phyloP scores from a whole-genome alignment of 2,329 filamentous ascomycete species.

The Cordyceps tenuipes region DNA sequence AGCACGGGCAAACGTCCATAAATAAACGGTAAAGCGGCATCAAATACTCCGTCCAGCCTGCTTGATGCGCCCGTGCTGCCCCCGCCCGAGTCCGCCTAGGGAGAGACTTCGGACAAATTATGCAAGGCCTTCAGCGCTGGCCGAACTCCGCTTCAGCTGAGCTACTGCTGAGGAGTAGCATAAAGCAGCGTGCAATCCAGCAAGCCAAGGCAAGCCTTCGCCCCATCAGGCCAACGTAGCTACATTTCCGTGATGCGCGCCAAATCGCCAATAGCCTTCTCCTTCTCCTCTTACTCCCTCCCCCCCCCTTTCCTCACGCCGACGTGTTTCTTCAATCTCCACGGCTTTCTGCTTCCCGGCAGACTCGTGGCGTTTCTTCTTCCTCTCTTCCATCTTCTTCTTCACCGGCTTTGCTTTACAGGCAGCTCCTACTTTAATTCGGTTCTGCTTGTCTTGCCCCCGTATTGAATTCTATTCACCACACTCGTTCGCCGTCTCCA shows the following conservation, averaged over 20 bases:
- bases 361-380: conserved; percentile 9
- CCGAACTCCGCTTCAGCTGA: background rate
- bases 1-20: background rate
- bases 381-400: conserved; percentile 12
- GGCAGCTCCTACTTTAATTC: conserved; percentile 15
- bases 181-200: background rate
- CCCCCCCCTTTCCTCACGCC: conserved; percentile 4
- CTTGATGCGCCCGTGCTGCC: background rate
- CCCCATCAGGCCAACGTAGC: conserved; percentile 31
- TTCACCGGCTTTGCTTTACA: conserved; percentile 9
- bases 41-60: background rate
- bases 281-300: conserved; percentile 10
- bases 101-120: background rate
- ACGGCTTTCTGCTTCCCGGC: conserved; percentile 5
- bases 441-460: conserved; percentile 1
- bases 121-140: background rate
- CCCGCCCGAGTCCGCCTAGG: background rate
- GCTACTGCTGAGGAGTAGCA: too few species aligned
- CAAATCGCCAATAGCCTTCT: conserved; percentile 14
- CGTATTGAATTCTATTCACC: conserved; percentile 13
- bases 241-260: conserved; percentile 24
- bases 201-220: conserved; percentile 2
- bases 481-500: conserved; percentile 16
- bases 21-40: background rate
- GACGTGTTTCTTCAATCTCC: conserved; percentile 10